Evolutionary conservation across 495 filamentous ascomycete genomes (phyloP).

Genomic region (Elasticomyces elasticus): DNA sequence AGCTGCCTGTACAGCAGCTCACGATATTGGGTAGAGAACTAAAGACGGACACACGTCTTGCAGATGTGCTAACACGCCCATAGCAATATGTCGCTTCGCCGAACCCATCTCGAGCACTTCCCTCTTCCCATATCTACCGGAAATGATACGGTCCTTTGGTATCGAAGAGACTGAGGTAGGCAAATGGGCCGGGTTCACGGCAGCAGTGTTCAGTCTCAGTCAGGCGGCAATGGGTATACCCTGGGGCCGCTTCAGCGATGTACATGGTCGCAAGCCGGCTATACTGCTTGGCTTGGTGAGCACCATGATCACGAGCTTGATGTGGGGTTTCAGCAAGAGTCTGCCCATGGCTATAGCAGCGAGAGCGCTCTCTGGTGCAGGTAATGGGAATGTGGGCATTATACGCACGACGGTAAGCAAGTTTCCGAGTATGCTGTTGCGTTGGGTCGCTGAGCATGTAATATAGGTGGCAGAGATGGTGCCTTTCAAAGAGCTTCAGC

Average conservation of each 20-base stretch:
- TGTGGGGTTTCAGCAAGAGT: slow-evolving; percentile 69
- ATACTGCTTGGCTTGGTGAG: slow-evolving; percentile 60
- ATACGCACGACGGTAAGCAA: slow-evolving; percentile 48
- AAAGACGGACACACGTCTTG: not conserved
- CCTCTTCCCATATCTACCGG: slow-evolving; percentile 81
- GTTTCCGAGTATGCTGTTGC: not conserved
- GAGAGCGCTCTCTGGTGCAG: slow-evolving; percentile 56
- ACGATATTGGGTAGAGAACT: slow-evolving; percentile 9
- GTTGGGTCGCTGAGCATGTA: not conserved
- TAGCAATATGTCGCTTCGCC: slow-evolving; percentile 70
- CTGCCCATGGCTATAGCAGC: slow-evolving; percentile 61
- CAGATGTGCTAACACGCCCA: not conserved
- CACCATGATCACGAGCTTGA: slow-evolving; percentile 61
- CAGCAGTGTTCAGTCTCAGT: slow-evolving; percentile 59
- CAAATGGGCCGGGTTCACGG: slow-evolving; percentile 65
- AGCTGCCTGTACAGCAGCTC: slow-evolving; percentile 17
- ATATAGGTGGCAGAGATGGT: slow-evolving; percentile 56
- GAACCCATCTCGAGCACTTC: slow-evolving; percentile 78
- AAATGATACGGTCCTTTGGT: slow-evolving; percentile 74
- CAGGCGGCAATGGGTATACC: slow-evolving; percentile 64
- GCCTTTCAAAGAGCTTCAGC: slow-evolving; percentile 70
- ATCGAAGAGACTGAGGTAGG: slow-evolving; percentile 63
- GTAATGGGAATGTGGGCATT: slow-evolving; percentile 61
- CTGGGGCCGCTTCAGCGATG: slow-evolving; percentile 73
- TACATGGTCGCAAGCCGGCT: slow-evolving; percentile 44